Percentiles rank a stretch among this genome's conserved stretches.
Evolutionary conservation across 1,139 yeast genomes (phyloP).

Genomic region (Sugiyamaella novakii): DNA sequence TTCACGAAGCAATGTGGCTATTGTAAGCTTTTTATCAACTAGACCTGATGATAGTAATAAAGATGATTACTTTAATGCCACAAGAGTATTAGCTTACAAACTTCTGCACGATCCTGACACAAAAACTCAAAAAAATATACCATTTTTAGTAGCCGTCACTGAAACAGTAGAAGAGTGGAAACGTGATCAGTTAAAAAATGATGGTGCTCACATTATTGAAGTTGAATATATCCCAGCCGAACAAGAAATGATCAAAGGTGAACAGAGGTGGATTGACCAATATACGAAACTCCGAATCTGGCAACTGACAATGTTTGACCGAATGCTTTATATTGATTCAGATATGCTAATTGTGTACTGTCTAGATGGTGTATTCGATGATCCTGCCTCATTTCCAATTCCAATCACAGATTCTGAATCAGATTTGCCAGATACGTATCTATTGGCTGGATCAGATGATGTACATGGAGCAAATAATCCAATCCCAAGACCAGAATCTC

Average conservation of each 20-base stretch:
- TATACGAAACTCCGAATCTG: conserved; percentile 23
- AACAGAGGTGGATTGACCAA: conserved; percentile 23
- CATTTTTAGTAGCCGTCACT: conserved; percentile 22
- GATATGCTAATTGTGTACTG: conserved; percentile 21
- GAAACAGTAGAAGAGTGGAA: conserved; percentile 18
- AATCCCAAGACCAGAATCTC: conserved; percentile 19
- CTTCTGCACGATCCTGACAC: conserved; percentile 22
- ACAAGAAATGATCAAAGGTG: conserved; percentile 8
- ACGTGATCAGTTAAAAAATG: conserved; percentile 19
- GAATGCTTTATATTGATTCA: conserved; percentile 22
- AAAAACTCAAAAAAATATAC: conserved; percentile 12
- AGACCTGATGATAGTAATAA: not conserved
- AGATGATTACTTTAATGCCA: conserved; percentile 23
- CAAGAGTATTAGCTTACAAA: conserved; percentile 23
- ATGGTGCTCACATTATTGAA: conserved; percentile 22
- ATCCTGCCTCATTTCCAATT: conserved; percentile 18
- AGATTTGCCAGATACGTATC: conserved; percentile 10
- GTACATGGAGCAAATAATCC: conserved; percentile 15
- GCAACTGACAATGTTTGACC: conserved; percentile 21
- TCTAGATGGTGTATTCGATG: conserved; percentile 22
- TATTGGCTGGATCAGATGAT: conserved; percentile 23
- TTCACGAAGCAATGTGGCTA: conserved; percentile 4
- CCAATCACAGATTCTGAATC: conserved; percentile 13
- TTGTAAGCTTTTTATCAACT: conserved; percentile 3
- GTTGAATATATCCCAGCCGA: conserved; percentile 18